phyloP scores from a whole-genome alignment of 1,139 yeast genomes.

The Suhomyces yuchorum region DNA sequence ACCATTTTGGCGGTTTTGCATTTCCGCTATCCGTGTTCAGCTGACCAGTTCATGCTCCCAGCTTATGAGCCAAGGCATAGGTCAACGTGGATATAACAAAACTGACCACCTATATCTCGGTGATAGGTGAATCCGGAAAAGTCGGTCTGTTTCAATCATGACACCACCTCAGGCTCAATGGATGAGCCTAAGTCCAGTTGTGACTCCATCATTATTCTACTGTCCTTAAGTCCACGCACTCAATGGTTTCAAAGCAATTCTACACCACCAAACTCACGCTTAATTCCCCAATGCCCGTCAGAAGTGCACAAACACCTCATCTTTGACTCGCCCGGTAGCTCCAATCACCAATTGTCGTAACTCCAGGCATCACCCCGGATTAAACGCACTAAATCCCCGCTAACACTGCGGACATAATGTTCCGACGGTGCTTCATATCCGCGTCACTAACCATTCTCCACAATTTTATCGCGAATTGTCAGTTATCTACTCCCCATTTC shows the following conservation, averaged over 20 bases:
- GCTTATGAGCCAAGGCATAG: not conserved
- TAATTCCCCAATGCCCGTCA: no score
- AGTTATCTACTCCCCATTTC: not conserved
- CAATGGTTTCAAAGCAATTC: no score
- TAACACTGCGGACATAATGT: not conserved
- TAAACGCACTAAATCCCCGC: not conserved
- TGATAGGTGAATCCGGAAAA: not conserved
- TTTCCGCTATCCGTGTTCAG: not conserved
- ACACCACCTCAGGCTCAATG: not conserved
- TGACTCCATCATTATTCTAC: not conserved
- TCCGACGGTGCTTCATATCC: constrained; percentile 2
- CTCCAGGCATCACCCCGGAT: not conserved
- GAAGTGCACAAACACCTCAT: not conserved
- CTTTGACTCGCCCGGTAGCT: not conserved
- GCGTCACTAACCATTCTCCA: not conserved
- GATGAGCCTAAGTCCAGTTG: not conserved
- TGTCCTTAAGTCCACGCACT: not conserved
- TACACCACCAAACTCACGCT: no score
- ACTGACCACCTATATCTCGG: not conserved
- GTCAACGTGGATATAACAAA: not conserved
- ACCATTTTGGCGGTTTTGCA: not conserved
- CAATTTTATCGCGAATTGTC: not conserved
- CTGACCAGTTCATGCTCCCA: not conserved
- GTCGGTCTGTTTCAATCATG: not conserved
- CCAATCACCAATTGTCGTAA: not conserved